These are phyloP conservation scores for Yarrowia deformans DNA, from an alignment of 805 yeast species.

Conservation along the genomic window DNA sequence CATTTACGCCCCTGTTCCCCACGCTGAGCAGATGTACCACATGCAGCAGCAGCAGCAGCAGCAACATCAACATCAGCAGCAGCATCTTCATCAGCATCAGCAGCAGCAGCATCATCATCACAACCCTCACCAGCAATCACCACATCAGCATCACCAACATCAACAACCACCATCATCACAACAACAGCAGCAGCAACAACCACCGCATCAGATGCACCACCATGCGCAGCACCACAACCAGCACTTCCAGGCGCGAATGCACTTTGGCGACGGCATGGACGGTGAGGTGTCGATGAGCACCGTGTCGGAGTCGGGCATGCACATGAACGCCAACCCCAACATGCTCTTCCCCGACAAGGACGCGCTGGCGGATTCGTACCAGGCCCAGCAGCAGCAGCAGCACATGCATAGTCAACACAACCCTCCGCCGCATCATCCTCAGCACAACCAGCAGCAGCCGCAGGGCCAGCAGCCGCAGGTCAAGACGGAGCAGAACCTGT, in stretches of 20 bases:
- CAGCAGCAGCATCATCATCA: slow-evolving; percentile 16
- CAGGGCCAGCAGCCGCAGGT: slow-evolving; percentile 51
- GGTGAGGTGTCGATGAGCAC: slow-evolving; percentile 31
- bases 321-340: slow-evolving; percentile 34
- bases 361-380: slow-evolving; percentile 27
- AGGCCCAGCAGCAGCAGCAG: slow-evolving; percentile 5
- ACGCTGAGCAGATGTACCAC: slow-evolving; percentile 26
- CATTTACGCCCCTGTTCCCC: slow-evolving; percentile 29
- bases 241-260: slow-evolving; percentile 28
- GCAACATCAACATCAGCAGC: slow-evolving; percentile 17
- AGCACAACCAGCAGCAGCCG: slow-evolving; percentile 36
- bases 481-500: slow-evolving; percentile 47
- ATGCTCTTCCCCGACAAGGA: slow-evolving; percentile 37
- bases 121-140: not conserved
- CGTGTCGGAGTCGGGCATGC: slow-evolving; percentile 1
- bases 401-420: slow-evolving; percentile 14
- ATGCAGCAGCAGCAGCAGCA: slow-evolving; percentile 24
- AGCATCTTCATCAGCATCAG: slow-evolving; percentile 18
- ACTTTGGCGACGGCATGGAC: slow-evolving; percentile 31
- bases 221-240: not conserved
- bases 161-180: not conserved
- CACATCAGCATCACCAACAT: slow-evolving; percentile 21
- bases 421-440: slow-evolving; percentile 39
- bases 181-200: slow-evolving; percentile 24
- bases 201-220: slow-evolving; percentile 22